Evolutionary conservation across 2,329 filamentous ascomycete genomes (phyloP).

Genomic region (Colletotrichum sp.): DNA sequence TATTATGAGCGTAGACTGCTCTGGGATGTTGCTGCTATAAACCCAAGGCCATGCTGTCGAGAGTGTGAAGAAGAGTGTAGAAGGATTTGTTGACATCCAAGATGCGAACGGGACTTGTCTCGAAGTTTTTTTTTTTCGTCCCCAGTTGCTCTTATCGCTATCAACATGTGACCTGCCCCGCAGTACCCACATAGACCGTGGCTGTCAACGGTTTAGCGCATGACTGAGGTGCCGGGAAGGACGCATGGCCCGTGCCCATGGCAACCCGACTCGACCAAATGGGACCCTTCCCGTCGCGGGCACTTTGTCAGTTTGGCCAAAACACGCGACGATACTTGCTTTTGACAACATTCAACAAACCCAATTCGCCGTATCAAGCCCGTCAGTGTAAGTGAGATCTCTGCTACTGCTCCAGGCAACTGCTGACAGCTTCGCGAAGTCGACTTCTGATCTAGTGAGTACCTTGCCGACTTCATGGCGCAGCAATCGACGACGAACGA

Average conservation of each 20-base stretch:
- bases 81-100: not conserved
- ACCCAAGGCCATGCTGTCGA: slow-evolving; percentile 11
- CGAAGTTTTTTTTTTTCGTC: slow-evolving; percentile 19
- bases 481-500: not conserved
- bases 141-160: slow-evolving; percentile 15
- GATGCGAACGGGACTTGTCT: slow-evolving; percentile 37
- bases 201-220: not conserved
- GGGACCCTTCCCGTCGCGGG: slow-evolving; percentile 3
- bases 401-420: not conserved
- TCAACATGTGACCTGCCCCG: slow-evolving; percentile 22
- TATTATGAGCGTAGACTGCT: slow-evolving; percentile 10
- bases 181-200: not conserved
- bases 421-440: not conserved
- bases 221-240: not conserved
- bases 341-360: not conserved
- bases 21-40: slow-evolving; percentile 5
- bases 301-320: not conserved
- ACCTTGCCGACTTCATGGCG: not conserved
- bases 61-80: slow-evolving; percentile 20
- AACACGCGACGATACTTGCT: slow-evolving; percentile 7
- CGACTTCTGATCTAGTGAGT: not conserved
- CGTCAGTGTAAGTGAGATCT: not conserved
- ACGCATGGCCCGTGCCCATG: slow-evolving; percentile 7
- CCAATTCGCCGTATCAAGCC: not conserved
- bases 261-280: slow-evolving; percentile 12